Base-by-base conservation (phyloP, 2,329 filamentous ascomycete genomes). In the Triangularia verruculosa region DNA sequence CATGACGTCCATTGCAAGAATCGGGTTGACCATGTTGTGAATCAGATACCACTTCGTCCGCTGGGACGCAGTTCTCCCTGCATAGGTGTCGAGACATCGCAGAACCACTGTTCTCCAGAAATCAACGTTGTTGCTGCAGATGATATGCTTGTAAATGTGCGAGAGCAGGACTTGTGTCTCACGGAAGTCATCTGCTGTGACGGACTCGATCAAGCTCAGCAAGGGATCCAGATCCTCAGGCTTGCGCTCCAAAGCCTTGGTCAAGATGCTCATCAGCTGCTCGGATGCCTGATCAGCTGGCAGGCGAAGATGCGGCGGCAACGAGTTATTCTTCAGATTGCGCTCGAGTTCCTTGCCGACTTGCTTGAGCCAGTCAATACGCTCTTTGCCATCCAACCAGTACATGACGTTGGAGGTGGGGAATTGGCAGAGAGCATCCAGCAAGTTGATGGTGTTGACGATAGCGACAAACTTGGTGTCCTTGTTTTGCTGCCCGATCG, bases 1-100 rank as follows among this genome's bases (percentile, higher is more conserved):
- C 86, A 95, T 94, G 43, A 97, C 89, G 76, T 99, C 95, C 90
- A 94, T 97, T 2, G 94, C 93, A 61, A 99, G 86, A 43, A 98
- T 96, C 0, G 95, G 96, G 72, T 98, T 99, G 68, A 97, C 91
- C 30, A 99, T 84, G 74, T 97, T 89, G 74, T 92, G 92, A 73
- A 99, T 88, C 34, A 96, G 81, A 75, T 97, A 99, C 59, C 93
- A 90, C 76, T 99, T 99, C 53, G 92, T 91, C 79, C 90, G 93
- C 76, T 97, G 95, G 0, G 90, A 88, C 12, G 89, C 91, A 54
- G 82, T 86, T 72, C 89, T 92, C 57, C 88, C 86, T 6, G 91
- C 89, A 74, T 97, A 99, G 0, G 93, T 82, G 62, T 98, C 93
- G 55, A 99, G 85, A 72, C 93, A 96, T 61, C 91, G 89, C 71